Evolutionary conservation across 2,329 filamentous ascomycete genomes (phyloP).

Genomic region (Dendrostoma leiphaemia): DNA sequence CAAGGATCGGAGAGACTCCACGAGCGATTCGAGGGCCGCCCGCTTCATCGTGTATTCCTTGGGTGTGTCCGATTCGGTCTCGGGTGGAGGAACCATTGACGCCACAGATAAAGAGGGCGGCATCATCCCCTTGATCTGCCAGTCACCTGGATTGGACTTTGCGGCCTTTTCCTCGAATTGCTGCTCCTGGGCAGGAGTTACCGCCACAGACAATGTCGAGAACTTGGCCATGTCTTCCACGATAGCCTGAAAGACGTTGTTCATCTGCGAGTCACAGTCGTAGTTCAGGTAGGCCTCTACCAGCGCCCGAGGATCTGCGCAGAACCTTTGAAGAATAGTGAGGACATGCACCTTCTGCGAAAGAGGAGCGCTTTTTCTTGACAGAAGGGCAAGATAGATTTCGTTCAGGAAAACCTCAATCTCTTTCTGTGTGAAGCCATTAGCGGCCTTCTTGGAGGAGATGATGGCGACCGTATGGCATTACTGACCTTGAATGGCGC

Average conservation of each 20-base stretch:
- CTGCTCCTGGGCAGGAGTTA: slow-evolving; percentile 77
- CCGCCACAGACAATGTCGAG: slow-evolving; percentile 72
- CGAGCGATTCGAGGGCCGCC: slow-evolving; percentile 80
- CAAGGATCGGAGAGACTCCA: slow-evolving; percentile 84
- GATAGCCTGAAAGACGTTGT: slow-evolving; percentile 95
- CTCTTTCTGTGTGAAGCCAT: slow-evolving; percentile 90
- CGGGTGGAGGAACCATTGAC: slow-evolving; percentile 61
- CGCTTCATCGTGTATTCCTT: slow-evolving; percentile 91
- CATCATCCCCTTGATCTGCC: slow-evolving; percentile 82
- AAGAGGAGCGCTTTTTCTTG: slow-evolving; percentile 79
- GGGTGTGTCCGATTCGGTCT: slow-evolving; percentile 70
- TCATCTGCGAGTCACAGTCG: slow-evolving; percentile 90
- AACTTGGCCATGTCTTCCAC: slow-evolving; percentile 92
- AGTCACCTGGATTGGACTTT: slow-evolving; percentile 65
- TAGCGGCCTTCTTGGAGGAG: no score
- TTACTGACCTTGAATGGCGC: slow-evolving; percentile 82
- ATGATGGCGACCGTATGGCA: neutral
- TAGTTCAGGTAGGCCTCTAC: slow-evolving; percentile 98
- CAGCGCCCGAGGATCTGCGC: slow-evolving; percentile 79
- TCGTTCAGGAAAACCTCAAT: slow-evolving; percentile 98
- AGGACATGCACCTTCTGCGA: slow-evolving; percentile 94
- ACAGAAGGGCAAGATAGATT: slow-evolving; percentile 89
- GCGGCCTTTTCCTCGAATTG: slow-evolving; percentile 77
- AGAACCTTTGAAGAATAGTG: slow-evolving; percentile 78
- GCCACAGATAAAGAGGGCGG: slow-evolving; percentile 83